Evolutionary conservation across 169 alveolate species (phyloP).

Genomic region (Plasmodium relictum): DNA sequence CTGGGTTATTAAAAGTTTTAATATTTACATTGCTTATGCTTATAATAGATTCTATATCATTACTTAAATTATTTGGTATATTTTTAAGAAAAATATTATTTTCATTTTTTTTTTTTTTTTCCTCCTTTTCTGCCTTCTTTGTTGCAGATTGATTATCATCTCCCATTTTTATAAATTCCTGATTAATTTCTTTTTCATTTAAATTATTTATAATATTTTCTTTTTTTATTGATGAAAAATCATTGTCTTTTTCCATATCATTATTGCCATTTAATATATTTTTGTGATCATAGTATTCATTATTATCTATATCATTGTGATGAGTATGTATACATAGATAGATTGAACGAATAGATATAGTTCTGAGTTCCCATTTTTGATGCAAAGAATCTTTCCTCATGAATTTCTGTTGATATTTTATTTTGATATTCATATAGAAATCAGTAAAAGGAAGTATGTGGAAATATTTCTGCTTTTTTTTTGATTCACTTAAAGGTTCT

Average conservation of each 20-base stretch:
- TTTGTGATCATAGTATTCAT: background rate
- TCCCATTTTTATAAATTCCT: background rate
- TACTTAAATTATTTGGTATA: slow-evolving; percentile 5
- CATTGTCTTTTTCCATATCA: too few relatives aligned
- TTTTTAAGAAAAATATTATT: background rate
- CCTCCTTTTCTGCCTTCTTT: background rate
- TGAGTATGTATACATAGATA: slow-evolving; percentile 73
- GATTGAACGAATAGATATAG: slow-evolving; percentile 50
- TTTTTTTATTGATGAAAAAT: too few relatives aligned
- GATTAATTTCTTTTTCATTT: background rate
- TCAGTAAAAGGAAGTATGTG: slow-evolving; percentile 62
- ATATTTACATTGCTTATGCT: slow-evolving; percentile 38
- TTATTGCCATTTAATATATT: background rate
- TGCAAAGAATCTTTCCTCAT: slow-evolving; percentile 65
- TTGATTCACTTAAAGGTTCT: slow-evolving; percentile 2
- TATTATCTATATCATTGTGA: background rate
- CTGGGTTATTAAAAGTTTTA: slow-evolving; percentile 21
- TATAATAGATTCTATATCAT: slow-evolving; percentile 67
- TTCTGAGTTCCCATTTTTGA: slow-evolving; percentile 61
- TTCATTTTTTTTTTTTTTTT: background rate
- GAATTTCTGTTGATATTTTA: slow-evolving; percentile 25
- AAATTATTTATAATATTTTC: too few relatives aligned
- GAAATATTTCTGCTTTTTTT: slow-evolving; percentile 38
- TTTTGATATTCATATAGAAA: slow-evolving; percentile 54
- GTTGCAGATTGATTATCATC: background rate